These are phyloP conservation scores for Colletotrichum musicola DNA, from an alignment of 2,329 filamentous ascomycete genomes.

Conservation along the genomic window DNA sequence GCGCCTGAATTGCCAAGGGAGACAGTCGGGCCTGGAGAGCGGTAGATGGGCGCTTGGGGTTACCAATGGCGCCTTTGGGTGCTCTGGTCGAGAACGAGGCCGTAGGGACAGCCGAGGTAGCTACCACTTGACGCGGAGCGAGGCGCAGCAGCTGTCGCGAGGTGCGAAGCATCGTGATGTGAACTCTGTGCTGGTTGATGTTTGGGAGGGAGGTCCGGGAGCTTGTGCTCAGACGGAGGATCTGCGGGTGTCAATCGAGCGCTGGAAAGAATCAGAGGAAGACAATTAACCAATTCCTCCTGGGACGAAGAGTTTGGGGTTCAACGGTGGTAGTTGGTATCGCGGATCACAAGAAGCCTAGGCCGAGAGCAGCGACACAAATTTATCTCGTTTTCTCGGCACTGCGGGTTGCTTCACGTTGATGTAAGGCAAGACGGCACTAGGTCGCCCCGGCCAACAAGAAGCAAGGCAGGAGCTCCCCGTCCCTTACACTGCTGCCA, in stretches of 20 bases:
- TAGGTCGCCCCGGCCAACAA: not conserved
- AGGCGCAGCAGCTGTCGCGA: slow-evolving; percentile 44
- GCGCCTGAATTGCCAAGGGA: slow-evolving; percentile 25
- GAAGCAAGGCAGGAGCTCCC: slow-evolving; percentile 12
- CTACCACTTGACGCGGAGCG: slow-evolving; percentile 36
- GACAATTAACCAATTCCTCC: not conserved
- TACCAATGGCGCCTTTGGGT: slow-evolving; percentile 7
- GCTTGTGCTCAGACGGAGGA: not conserved
- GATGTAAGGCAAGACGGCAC: slow-evolving; percentile 28
- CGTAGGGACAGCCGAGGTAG: not conserved
- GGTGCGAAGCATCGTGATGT: slow-evolving; percentile 47
- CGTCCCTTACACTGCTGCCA: not conserved
- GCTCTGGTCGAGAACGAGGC: slow-evolving; percentile 5
- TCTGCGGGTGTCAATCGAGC: not conserved
- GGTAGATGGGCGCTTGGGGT: slow-evolving; percentile 34
- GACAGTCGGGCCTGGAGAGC: slow-evolving; percentile 14
- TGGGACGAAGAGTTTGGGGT: not conserved
- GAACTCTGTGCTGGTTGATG: not conserved
- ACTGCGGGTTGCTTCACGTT: slow-evolving; percentile 24
- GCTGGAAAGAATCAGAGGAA: not conserved
- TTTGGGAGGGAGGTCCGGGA: not conserved
- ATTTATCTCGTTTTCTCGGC: slow-evolving; percentile 1
- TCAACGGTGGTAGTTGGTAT: not conserved
- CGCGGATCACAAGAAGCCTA: not conserved
- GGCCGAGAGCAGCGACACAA: not conserved